Evolutionary conservation across 2,329 filamentous ascomycete genomes (phyloP), one percentile per base, ranked within the genome.

Genomic region (Davidsoniella australis): DNA sequence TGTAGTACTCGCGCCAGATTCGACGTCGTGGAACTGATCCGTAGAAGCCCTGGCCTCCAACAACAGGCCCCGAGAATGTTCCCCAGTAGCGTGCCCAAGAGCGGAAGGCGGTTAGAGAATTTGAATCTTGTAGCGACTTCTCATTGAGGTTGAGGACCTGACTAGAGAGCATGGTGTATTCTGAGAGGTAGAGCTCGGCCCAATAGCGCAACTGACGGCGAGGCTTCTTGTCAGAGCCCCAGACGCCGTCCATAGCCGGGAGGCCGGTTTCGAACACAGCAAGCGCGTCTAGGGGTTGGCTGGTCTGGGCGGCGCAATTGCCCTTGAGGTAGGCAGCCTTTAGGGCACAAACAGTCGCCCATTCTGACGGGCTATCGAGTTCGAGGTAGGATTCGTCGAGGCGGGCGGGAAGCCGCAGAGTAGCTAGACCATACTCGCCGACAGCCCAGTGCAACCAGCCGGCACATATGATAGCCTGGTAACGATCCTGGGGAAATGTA

Each of bases 1-100:
- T 67, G 60, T 94, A 94, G 62, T 95, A 95, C 54, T 85, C 77
- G 57, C 75, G 79, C 88, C 88, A 95, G 41, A 94, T 78, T 39
- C 76, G 67, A 54, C 82, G 71, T 54, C 82, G 69, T 26, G 75
- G 71, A 16, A 80, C 70, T 8, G 73, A 68, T 17, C 75, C 73
- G 54, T 71, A 69, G 57, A 75, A 72, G n/a, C 74, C 74, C 50
- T 69, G 68, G 5, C 77, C 75, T 36, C 75, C 75, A 0, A 66
- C 63, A 4, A 71, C 63, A 1, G 68, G 64, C 2, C 67, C 61
- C 1, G 64, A 60, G 61, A 68, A 66, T 24, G 64, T 61, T 49
- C 76, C 69, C 78, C 81, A 87, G 59, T 84, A 85, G 53, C 66
- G 73, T 1, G 75, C 73, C 82, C 84, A 91, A 3, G 78, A 68